A percentile compares a stretch with the other conserved stretches of the same genome.
Evolutionary conservation across 805 yeast species (phyloP).

Genomic region (Wickerhamiella bombiphila): DNA sequence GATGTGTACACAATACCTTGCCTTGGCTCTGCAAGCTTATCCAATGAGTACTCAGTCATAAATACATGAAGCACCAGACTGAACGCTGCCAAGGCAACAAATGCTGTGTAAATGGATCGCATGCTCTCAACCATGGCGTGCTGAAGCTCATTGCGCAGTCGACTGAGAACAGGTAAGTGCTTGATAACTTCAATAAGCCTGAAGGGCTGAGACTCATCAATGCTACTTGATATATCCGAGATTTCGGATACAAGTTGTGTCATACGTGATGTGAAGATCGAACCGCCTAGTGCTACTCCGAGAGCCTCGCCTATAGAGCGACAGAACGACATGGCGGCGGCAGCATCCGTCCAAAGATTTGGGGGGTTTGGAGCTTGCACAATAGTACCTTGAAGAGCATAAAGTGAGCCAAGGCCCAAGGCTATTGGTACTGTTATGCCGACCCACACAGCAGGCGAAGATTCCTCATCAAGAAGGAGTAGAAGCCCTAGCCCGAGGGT

Average conservation of each 20-base stretch:
- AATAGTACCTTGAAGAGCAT: constrained; percentile 26
- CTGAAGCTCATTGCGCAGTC: constrained; percentile 3
- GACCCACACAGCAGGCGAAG: constrained; percentile 26
- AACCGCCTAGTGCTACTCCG: constrained; percentile 22
- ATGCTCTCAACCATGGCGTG: constrained; percentile 9
- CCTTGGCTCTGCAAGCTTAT: constrained; percentile 3
- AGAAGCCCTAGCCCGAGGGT: constrained; percentile 34
- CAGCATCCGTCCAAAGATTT: constrained; percentile 16
- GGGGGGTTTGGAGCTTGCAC: constrained; percentile 18
- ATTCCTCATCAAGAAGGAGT: constrained; percentile 26
- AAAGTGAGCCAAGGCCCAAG: constrained; percentile 31
- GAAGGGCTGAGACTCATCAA: constrained; percentile 12
- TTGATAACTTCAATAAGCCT: constrained; percentile 9
- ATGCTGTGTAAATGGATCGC: constrained; percentile 12
- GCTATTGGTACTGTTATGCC: constrained; percentile 33
- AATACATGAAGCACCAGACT: constrained; percentile 11
- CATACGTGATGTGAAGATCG: constrained; percentile 17
- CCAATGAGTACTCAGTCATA: constrained; percentile 14
- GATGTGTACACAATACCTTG: too few species aligned
- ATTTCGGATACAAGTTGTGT: neutral
- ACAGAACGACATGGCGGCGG: constrained; percentile 18
- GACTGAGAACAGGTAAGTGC: constrained; percentile 3
- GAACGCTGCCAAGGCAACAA: constrained; percentile 12
- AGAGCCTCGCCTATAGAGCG: constrained; percentile 20
- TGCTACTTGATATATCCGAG: constrained; percentile 1